phyloP scores from a whole-genome alignment of 2,329 filamentous ascomycete genomes.

The Rhynchosporium secalis region DNA sequence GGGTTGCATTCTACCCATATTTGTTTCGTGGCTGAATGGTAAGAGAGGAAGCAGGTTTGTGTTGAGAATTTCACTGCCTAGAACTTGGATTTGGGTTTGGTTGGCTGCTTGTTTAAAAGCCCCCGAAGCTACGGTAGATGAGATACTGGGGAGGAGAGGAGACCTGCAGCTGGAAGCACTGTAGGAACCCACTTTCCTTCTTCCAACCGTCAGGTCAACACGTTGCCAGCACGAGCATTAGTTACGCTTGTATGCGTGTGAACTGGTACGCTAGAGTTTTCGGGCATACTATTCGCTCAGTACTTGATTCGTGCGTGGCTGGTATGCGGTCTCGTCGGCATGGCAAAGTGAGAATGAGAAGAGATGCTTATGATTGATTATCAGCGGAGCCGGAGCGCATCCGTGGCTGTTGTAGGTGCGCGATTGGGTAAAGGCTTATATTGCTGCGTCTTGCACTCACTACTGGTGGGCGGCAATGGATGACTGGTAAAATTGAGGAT shows the following conservation, averaged over 20 bases:
- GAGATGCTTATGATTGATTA: neutral
- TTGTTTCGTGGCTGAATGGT: neutral
- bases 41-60: neutral
- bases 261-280: neutral
- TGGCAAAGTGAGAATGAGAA: neutral
- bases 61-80: neutral
- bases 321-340: neutral
- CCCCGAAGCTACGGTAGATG: neutral
- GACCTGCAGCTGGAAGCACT: neutral
- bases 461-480: too few species aligned
- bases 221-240: conserved; percentile 2
- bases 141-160: neutral
- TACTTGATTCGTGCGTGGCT: neutral
- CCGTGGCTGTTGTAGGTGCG: neutral
- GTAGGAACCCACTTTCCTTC: neutral
- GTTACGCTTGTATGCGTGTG: conserved; percentile 6
- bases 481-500: neutral
- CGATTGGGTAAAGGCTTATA: neutral
- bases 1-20: neutral
- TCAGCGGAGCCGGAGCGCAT: neutral
- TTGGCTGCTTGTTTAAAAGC: neutral
- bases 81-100: neutral
- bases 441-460: neutral
- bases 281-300: neutral
- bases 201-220: neutral